A percentile compares a stretch with the other conserved stretches of the same genome.
Conservation (phyloP, 202 grass and related monocot species). For the Zizania palustris region DNA sequence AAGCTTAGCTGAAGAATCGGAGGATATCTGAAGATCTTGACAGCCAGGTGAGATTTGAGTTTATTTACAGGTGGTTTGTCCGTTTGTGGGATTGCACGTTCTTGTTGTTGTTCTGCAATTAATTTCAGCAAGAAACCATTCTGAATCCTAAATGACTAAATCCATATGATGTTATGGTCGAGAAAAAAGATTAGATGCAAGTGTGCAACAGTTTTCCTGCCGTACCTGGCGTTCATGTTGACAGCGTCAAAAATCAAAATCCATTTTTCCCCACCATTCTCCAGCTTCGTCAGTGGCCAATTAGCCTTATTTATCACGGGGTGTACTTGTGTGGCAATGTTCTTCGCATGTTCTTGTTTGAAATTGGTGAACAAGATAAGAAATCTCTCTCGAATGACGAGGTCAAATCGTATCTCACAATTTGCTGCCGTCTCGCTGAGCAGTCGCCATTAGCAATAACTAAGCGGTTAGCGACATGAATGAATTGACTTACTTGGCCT, state of each 20-base stretch:
- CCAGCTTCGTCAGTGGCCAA: neutral
- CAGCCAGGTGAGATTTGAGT: neutral
- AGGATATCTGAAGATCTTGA: constrained; percentile 17
- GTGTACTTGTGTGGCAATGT: neutral
- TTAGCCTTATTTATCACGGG: neutral
- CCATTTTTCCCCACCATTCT: neutral
- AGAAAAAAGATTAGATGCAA: too few species aligned
- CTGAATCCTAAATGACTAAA: neutral
- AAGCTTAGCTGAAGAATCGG: neutral
- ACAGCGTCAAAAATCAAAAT: neutral
- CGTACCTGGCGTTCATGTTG: neutral
- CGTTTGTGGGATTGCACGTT: neutral
- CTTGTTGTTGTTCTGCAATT: neutral
- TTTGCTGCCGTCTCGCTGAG: neutral
- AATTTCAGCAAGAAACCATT: neutral
- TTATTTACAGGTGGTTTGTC: neutral
- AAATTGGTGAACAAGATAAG: too few species aligned
- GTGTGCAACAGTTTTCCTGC: neutral
- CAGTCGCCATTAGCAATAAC: neutral
- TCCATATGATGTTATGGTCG: neutral
- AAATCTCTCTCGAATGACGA: neutral
- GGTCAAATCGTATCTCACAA: neutral
- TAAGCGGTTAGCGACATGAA: neutral
- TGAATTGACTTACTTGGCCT: neutral
- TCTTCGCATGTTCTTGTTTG: neutral